Base-by-base conservation (phyloP, 805 yeast species). In the Hemisphaericaspora nanyangensis region DNA sequence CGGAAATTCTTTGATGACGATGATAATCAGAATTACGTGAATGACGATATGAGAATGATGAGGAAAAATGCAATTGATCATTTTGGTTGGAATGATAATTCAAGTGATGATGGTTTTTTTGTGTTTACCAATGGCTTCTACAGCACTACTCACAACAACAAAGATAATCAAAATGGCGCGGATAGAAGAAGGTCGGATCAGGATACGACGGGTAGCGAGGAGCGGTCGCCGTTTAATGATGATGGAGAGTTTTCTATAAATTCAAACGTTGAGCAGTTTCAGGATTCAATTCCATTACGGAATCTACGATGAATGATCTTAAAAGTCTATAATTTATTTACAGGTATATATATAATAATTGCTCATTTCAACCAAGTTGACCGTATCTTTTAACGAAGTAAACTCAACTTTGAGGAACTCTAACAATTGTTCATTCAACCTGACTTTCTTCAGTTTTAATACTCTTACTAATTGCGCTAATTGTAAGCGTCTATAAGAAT, bases 41-140 rank as follows among this genome's bases (percentile, higher is more conserved):
- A 58, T 41, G 66, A 63, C 39, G 68, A 63, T 36, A 61, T 63
- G 68, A 50, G 63, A 40, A 49, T 51, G 37, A 45, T 56, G 29
- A 48, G 52, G 11, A 48, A 50, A 31, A 48, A 49, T 26, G 35
- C 41, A 6, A 35, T 38, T n/a, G 35, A 31, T 16, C 33, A 37
- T 2, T 37, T 38, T 37, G 25, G 33, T 8, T 41, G 45, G 29
- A 56, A 56, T 31, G 70, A 65, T 29, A 43, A 59, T 10, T 63
- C 51, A 8, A 65, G 72, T 38, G 74, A 68, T 36, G 72, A 66
- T 40, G 73, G 74, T 10, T 65, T 68, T 29, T 63, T 58, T 44
- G 68, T 68, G 6, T 67, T 63, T 48, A 62, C 74, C 5, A 64
- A 67, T 42, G 72, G 72, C 12, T 65, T 68, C 40, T 58, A 62